Conservation (phyloP, 1,284 basidiomycete species). For the Leccinum huronense region DNA sequence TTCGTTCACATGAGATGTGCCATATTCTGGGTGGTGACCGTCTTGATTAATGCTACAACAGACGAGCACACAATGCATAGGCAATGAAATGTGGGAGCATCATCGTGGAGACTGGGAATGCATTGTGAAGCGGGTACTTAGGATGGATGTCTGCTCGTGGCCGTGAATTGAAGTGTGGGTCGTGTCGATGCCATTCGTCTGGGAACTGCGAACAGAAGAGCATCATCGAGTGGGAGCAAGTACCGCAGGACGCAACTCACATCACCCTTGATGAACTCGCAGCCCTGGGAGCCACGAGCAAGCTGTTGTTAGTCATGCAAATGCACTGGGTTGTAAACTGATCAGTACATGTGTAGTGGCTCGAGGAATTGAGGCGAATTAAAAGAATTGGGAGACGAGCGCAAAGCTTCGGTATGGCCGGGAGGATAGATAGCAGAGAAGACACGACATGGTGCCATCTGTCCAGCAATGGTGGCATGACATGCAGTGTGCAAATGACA, state of each 20-base stretch:
- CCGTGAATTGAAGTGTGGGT: neutral
- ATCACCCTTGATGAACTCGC: conserved; percentile 89
- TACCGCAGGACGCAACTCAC: conserved; percentile 89
- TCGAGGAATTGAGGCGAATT: conserved; percentile 95
- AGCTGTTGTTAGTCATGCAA: conserved; percentile 50
- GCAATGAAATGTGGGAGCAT: neutral
- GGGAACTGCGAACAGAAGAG: no score
- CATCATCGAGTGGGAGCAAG: conserved; percentile 34
- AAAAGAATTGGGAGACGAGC: conserved; percentile 85
- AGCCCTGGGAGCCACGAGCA: conserved; percentile 90
- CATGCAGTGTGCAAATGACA: conserved; percentile 84
- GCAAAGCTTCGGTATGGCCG: conserved; percentile 78
- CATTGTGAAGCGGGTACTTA: neutral
- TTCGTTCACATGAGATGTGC: neutral
- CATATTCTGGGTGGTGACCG: neutral
- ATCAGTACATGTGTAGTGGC: conserved; percentile 99
- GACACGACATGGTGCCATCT: conserved; percentile 94
- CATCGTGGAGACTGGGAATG: neutral
- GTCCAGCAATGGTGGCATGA: conserved; percentile 56
- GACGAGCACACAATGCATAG: neutral
- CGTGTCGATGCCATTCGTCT: neutral
- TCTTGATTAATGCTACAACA: neutral
- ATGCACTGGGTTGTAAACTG: conserved; percentile 18
- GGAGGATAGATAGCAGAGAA: conserved; percentile 91
- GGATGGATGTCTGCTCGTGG: neutral